A percentile compares a stretch with the other conserved stretches of the same genome.
Conservation (phyloP, 768 basidiomycete species). For the Lentinula raphanica region DNA sequence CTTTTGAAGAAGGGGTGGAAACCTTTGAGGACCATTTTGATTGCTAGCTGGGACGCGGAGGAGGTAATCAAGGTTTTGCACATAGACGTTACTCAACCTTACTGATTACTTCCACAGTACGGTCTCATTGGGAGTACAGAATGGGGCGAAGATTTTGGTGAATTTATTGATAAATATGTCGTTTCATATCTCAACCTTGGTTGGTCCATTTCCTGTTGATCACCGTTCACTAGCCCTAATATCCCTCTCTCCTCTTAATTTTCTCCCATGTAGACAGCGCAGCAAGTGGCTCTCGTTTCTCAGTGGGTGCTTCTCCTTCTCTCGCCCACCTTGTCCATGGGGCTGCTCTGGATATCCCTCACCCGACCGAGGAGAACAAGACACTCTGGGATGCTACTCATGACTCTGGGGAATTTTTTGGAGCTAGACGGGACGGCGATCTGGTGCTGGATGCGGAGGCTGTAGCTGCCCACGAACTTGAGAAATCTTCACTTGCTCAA, state of each 20-base stretch:
- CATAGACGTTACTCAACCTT: slow-evolving; percentile 4
- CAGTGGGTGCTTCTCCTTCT: slow-evolving; percentile 52
- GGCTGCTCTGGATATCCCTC: slow-evolving; percentile 50
- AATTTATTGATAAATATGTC: slow-evolving; percentile 49
- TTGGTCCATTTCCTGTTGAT: slow-evolving; percentile 14
- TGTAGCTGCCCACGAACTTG: slow-evolving; percentile 29
- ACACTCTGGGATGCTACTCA: slow-evolving; percentile 57
- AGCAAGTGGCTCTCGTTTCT: slow-evolving; percentile 50
- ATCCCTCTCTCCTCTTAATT: too few species aligned
- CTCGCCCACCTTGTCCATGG: slow-evolving; percentile 53
- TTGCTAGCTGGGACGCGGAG: slow-evolving; percentile 82
- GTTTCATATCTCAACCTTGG: slow-evolving; percentile 63
- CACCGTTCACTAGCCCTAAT: neutral
- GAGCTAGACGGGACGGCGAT: slow-evolving; percentile 7
- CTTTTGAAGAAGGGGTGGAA: slow-evolving; percentile 56
- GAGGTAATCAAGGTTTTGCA: slow-evolving; percentile 31
- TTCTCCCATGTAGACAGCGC: slow-evolving; percentile 41
- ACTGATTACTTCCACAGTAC: slow-evolving; percentile 24
- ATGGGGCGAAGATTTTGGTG: slow-evolving; percentile 62
- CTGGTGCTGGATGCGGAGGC: slow-evolving; percentile 32
- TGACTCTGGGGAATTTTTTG: slow-evolving; percentile 37
- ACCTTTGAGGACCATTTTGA: slow-evolving; percentile 66
- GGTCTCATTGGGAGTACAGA: slow-evolving; percentile 60
- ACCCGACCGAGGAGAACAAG: slow-evolving; percentile 44
- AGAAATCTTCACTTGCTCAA: too few species aligned